A percentile compares a stretch with the other conserved stretches of the same genome.
Conservation (phyloP, 129 eudicot genomes). For the Flaveria bidentis region DNA sequence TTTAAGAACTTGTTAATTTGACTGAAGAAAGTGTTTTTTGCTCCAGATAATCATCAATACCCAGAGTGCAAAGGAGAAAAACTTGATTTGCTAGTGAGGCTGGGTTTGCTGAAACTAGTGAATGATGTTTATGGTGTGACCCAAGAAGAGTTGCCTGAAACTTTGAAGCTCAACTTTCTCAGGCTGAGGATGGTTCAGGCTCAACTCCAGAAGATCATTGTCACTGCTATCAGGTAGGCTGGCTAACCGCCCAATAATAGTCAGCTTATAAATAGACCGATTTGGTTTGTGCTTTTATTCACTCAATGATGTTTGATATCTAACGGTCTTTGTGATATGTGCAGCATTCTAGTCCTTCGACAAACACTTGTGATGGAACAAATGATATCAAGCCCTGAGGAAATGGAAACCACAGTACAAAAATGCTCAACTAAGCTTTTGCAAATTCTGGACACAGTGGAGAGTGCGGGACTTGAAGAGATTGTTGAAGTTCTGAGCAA, state of each 20-base stretch:
- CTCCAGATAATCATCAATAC: constrained; percentile 40
- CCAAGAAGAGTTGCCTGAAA: constrained; percentile 75
- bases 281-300: not conserved
- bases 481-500: constrained; percentile 52
- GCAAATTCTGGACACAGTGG: constrained; percentile 49
- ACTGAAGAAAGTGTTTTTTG: constrained; percentile 1
- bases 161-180: constrained; percentile 64
- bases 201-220: constrained; percentile 82
- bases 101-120: constrained; percentile 80
- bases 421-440: constrained; percentile 53
- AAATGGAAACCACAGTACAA: constrained; percentile 56
- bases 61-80: constrained; percentile 87
- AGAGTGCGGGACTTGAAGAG: constrained; percentile 67
- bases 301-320: constrained; percentile 5
- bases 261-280: not conserved
- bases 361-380: constrained; percentile 71
- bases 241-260: not conserved
- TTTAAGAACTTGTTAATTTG: constrained; percentile 5
- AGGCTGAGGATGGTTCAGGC: constrained; percentile 76
- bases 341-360: constrained; percentile 80
- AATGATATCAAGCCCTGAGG: constrained; percentile 48
- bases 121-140: constrained; percentile 65
- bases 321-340: constrained; percentile 3
- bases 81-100: constrained; percentile 73
- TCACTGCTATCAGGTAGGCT: constrained; percentile 76